Evolutionary conservation across 2,329 filamentous ascomycete species (phyloP), one percentile per base, ranked within the genome.

Genomic region (Trichoderma aggressivum): DNA sequence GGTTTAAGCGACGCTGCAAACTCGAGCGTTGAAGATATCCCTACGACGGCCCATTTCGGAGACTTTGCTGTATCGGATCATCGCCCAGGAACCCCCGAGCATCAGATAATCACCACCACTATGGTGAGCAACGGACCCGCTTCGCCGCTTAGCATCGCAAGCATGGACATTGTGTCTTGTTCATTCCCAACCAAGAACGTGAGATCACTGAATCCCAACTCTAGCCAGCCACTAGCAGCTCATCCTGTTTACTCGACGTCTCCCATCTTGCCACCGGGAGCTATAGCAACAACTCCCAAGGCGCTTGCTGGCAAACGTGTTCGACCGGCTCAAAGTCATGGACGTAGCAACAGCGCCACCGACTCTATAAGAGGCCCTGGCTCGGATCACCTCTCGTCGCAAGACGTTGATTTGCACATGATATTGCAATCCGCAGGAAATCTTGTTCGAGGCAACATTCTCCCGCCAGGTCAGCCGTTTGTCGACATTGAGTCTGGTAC

Each of bases 341-440:
- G 94, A 80, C 90, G 94, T 26, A 97, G 93, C 77, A 94, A 91
- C 63, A 98, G 94, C 79, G 91, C 96, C 76, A 93, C 92, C 0
- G 93, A 98, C 81, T 95, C 94, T 1, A 80, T 95, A 65, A 86
- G 94, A 75, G 92, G 96, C 80, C 90, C 83, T 81, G 88, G 80
- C 26, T 80, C 81, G 7, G 86, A 88, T 59, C 86, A 84, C 72
- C 78, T 84, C 5, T 78, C 85, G 2, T 84, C 84, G 73, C 87
- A 86, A 73, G 87, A 87, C 26, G 82, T 85, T 4, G 88, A 90
- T 71, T 81, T 90, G 18, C 80, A 90, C 16, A 85, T 91, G 73
- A 86, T 90, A 11, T 84, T 90, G 26, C 89, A 91, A 14, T 91
- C 93, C 76, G 90, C 91, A 5, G 94, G 94, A 11, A 95, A 92